Percentiles rank a stretch among this genome's conserved stretches.
phyloP scores from a whole-genome alignment of 2,329 filamentous ascomycete species.

The Chaetothyriales sp. region DNA sequence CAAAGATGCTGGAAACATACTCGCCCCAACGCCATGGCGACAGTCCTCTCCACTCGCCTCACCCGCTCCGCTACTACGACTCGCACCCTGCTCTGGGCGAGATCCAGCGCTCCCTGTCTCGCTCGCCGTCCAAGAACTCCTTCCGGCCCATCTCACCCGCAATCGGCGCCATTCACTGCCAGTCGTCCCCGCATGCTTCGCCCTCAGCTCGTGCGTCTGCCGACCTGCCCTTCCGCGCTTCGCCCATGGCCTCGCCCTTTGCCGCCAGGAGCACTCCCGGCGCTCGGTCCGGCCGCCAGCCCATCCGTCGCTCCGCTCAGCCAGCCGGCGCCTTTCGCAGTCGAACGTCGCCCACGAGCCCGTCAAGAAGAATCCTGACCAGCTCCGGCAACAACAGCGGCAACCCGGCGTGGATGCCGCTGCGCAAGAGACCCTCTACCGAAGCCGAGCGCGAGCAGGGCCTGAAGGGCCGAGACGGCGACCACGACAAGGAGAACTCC shows the following conservation, averaged over 20 bases:
- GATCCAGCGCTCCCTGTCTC: conserved; percentile 72
- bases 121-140: conserved; percentile 72
- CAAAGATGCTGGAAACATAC: conserved; percentile 33
- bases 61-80: conserved; percentile 68
- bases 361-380: conserved; percentile 62
- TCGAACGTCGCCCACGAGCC: conserved; percentile 65
- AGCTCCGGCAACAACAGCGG: conserved; percentile 59
- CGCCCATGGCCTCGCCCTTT: conserved; percentile 37
- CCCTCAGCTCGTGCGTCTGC: conserved; percentile 42
- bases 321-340: conserved; percentile 35
- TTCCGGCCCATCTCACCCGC: conserved; percentile 41
- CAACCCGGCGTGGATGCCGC: conserved; percentile 45
- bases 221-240: conserved; percentile 39
- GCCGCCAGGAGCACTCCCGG: conserved; percentile 54
- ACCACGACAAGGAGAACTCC: conserved; percentile 16
- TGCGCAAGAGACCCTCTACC: conserved; percentile 23
- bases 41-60: conserved; percentile 75
- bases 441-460: conserved; percentile 37
- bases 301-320: conserved; percentile 27
- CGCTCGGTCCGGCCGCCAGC: conserved; percentile 43
- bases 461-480: conserved; percentile 22
- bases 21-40: conserved; percentile 42
- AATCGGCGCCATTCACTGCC: conserved; percentile 33
- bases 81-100: conserved; percentile 69
- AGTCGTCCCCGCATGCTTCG: conserved; percentile 45